Conservation (phyloP, 1,284 basidiomycete genomes). For the Pisolithus thermaeus region DNA sequence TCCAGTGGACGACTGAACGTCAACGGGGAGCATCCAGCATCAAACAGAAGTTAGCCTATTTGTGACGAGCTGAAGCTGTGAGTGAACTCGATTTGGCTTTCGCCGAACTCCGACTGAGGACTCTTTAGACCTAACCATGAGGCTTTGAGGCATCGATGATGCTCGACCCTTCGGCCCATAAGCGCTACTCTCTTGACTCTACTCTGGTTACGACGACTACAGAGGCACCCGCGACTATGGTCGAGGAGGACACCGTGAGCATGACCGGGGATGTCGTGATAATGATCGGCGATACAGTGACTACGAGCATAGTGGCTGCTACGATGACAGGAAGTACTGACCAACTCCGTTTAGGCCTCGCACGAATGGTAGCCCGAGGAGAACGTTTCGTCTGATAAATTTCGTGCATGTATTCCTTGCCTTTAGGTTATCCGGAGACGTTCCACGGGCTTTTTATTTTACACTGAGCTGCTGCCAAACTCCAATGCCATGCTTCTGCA, state of each 20-base stretch:
- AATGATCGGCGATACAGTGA: slow-evolving; percentile 32
- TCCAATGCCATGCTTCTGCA: slow-evolving; percentile 70
- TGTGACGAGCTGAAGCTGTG: too few relatives aligned
- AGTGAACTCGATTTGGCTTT: too few relatives aligned
- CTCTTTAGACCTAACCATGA: too few relatives aligned
- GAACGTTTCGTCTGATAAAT: neutral
- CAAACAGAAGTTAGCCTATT: too few relatives aligned
- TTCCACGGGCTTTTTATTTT: too few relatives aligned
- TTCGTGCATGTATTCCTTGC: slow-evolving; percentile 20
- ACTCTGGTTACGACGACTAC: slow-evolving; percentile 42
- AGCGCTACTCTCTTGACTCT: slow-evolving; percentile 60
- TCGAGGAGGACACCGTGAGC: slow-evolving; percentile 28
- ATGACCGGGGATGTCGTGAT: slow-evolving; percentile 37
- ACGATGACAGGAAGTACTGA: slow-evolving; percentile 35
- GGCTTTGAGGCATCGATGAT: too few relatives aligned
- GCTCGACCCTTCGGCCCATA: slow-evolving; percentile 54
- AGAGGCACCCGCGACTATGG: slow-evolving; percentile 23
- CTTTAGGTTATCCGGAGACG: neutral
- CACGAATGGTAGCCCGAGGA: slow-evolving; percentile 1
- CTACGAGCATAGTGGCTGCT: slow-evolving; percentile 22
- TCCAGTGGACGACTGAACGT: too few relatives aligned
- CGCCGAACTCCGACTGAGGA: too few relatives aligned
- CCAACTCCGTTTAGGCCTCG: neutral
- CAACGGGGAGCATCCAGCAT: too few relatives aligned
- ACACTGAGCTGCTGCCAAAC: slow-evolving; percentile 17